phyloP scores from a whole-genome alignment of 2,329 filamentous ascomycete genomes.

The Lizonia empirigonia region DNA sequence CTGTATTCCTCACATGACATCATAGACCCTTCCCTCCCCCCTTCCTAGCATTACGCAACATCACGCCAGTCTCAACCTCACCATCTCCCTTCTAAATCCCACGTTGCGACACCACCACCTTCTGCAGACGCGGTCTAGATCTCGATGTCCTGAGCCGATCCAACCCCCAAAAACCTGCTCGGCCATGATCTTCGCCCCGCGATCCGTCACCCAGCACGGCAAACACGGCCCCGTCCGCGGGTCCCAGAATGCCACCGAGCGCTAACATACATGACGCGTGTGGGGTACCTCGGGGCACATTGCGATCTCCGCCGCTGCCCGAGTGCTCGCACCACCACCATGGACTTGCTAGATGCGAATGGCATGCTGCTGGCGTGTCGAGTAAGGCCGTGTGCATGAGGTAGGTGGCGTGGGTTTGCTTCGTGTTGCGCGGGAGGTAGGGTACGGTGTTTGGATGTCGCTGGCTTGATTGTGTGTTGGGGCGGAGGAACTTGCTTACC shows the following conservation, averaged over 20 bases:
- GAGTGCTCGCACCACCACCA: neutral
- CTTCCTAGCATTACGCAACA: neutral
- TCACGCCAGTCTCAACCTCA: neutral
- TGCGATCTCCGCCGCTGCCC: neutral
- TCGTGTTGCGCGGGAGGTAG: neutral
- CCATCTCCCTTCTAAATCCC: neutral
- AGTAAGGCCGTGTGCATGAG: neutral
- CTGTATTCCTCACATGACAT: too few relatives aligned
- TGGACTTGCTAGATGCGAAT: neutral
- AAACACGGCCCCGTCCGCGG: slow-evolving; percentile 3
- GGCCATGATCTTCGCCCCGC: neutral
- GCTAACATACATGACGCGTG: slow-evolving; percentile 9
- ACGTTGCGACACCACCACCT: neutral
- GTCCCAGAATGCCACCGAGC: neutral
- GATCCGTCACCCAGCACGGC: neutral
- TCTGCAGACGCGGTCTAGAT: slow-evolving; percentile 1
- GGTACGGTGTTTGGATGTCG: neutral
- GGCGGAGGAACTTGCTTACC: too few relatives aligned
- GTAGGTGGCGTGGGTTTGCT: neutral
- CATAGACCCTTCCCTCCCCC: neutral
- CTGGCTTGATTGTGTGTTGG: neutral
- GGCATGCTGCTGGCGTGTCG: neutral
- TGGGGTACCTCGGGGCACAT: slow-evolving; percentile 10
- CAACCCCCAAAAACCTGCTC: neutral
- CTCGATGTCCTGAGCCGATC: neutral